These are phyloP conservation scores for Trichoderma aggressivum DNA, from an alignment of 2,329 filamentous ascomycete genomes.

Conservation along the genomic window DNA sequence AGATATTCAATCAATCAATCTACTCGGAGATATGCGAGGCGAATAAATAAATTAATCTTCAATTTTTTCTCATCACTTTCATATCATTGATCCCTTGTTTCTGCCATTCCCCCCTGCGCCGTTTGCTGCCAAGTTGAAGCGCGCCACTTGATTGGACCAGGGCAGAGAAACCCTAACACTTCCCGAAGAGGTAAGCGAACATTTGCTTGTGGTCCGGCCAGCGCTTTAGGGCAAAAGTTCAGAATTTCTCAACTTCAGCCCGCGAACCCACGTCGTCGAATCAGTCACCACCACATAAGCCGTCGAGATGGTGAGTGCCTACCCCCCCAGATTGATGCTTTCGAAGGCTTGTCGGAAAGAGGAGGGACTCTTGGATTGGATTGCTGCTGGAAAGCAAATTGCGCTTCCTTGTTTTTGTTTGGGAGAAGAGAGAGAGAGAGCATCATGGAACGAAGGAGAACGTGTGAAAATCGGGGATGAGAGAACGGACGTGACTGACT, in stretches of 20 bases:
- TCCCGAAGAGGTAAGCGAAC: conserved; percentile 44
- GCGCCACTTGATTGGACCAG: conserved; percentile 26
- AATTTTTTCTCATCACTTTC: background rate
- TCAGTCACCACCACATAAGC: conserved; percentile 51
- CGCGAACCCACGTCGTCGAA: conserved; percentile 50
- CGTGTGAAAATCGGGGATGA: background rate
- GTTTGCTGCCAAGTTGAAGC: background rate
- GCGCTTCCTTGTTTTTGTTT: background rate
- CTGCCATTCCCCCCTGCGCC: background rate
- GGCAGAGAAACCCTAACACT: conserved; percentile 42
- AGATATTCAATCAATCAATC: background rate
- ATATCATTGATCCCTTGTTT: background rate
- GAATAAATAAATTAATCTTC: background rate
- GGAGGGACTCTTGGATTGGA: background rate
- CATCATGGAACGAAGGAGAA: background rate
- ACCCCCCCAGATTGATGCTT: conserved; percentile 20
- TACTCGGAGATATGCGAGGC: rapidly evolving
- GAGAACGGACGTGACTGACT: conserved; percentile 25
- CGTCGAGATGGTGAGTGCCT: conserved; percentile 56
- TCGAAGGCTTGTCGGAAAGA: background rate
- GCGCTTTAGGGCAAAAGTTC: conserved; percentile 44
- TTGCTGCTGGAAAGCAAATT: background rate
- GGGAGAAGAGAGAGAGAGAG: background rate
- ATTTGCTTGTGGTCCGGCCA: conserved; percentile 33
- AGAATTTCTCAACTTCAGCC: conserved; percentile 46